phyloP scores from a whole-genome alignment of 441 rosid genomes.

The Euphorbia schlechtendalii region DNA sequence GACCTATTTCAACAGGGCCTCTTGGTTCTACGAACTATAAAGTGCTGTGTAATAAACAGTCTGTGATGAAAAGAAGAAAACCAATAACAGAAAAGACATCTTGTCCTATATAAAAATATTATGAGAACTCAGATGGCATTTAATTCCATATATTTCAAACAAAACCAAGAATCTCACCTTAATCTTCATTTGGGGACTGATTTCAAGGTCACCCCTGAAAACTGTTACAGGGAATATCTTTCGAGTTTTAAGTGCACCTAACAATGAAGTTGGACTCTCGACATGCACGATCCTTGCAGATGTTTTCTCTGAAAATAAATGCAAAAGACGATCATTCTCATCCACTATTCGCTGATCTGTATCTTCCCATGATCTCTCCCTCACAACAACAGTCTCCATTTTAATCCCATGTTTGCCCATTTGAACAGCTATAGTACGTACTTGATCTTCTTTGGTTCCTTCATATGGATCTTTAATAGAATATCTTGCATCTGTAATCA shows the following conservation, averaged over 20 bases:
- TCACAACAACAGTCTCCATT: conserved; percentile 64
- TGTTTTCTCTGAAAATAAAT: conserved; percentile 51
- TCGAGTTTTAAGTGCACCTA: conserved; percentile 81
- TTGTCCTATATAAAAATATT: background rate
- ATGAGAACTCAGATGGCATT: too few relatives aligned
- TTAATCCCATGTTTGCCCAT: conserved; percentile 62
- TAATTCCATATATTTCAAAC: background rate
- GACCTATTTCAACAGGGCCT: too few relatives aligned
- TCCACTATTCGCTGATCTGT: conserved; percentile 36
- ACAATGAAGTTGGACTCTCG: conserved; percentile 63
- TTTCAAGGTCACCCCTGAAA: conserved; percentile 84
- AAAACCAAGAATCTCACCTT: conserved; percentile 42
- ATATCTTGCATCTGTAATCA: conserved; percentile 62
- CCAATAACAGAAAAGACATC: background rate
- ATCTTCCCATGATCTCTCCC: conserved; percentile 31
- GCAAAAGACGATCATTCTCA: conserved; percentile 69
- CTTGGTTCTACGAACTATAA: too few relatives aligned
- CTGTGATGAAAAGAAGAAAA: too few relatives aligned
- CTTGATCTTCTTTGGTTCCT: conserved; percentile 88
- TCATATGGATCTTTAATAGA: conserved; percentile 72
- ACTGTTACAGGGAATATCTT: conserved; percentile 69
- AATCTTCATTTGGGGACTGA: conserved; percentile 59
- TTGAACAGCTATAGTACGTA: conserved; percentile 52
- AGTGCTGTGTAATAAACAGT: too few relatives aligned
- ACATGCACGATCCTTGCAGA: conserved; percentile 47